Conservation (phyloP, 805 yeast species). For the Kazachstania bromeliacearum region DNA sequence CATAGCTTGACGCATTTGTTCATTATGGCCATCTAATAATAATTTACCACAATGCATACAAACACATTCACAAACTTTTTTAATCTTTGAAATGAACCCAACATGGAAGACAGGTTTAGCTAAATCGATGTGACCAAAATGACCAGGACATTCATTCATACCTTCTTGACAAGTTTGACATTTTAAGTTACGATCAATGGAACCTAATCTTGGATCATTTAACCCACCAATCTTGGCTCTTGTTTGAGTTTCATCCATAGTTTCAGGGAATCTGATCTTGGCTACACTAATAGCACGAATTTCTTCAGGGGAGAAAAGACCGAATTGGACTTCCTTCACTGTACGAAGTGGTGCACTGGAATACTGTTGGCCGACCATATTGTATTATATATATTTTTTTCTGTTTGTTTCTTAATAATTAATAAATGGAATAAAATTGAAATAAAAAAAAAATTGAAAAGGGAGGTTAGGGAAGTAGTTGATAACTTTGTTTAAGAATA, state of each 20-base stretch:
- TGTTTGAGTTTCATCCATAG: constrained; percentile 96
- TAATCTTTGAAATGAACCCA: constrained; percentile 88
- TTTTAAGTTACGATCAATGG: constrained; percentile 92
- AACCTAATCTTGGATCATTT: constrained; percentile 94
- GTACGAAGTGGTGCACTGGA: constrained; percentile 98
- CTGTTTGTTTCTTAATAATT: no score
- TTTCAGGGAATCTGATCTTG: constrained; percentile 95
- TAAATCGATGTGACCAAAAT: constrained; percentile 95
- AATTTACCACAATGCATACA: constrained; percentile 99
- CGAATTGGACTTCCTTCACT: constrained; percentile 97
- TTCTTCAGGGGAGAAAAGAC: constrained; percentile 95
- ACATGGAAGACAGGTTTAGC: constrained; percentile 98
- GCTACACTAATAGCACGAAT: constrained; percentile 95
- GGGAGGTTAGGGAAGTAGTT: no score
- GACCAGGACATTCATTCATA: constrained; percentile 99
- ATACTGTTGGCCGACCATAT: constrained; percentile 62
- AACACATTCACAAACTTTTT: constrained; percentile 90
- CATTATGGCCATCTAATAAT: constrained; percentile 65
- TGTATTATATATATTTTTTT: no score
- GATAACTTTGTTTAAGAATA: no score
- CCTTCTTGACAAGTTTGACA: constrained; percentile 99
- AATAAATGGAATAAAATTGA: no score
- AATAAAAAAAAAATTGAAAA: no score
- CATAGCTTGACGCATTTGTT: constrained; percentile 74
- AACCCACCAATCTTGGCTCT: constrained; percentile 95